These are phyloP conservation scores for Paracamarosporium sp. DNA, from an alignment of 2,329 filamentous ascomycete genomes.

Conservation along the genomic window DNA sequence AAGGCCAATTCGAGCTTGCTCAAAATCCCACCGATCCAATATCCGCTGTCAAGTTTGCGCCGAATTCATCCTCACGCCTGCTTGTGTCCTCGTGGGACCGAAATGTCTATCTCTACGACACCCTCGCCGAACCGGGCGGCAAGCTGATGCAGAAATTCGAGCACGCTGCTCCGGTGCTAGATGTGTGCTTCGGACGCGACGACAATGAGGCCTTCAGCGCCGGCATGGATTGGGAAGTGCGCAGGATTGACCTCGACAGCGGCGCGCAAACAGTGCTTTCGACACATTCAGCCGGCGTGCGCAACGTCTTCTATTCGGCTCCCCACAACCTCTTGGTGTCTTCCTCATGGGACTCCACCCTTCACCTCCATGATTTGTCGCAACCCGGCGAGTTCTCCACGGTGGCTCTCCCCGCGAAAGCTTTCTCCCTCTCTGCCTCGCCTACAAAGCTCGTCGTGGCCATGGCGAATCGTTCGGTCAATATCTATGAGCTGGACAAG, in stretches of 20 bases:
- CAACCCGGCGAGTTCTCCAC: slow-evolving; percentile 63
- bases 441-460: slow-evolving; percentile 90
- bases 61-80: slow-evolving; percentile 73
- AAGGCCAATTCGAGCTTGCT: slow-evolving; percentile 77
- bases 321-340: slow-evolving; percentile 82
- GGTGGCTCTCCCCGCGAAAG: slow-evolving; percentile 81
- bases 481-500: slow-evolving; percentile 87
- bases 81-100: slow-evolving; percentile 97
- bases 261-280: slow-evolving; percentile 77
- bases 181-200: slow-evolving; percentile 86
- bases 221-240: slow-evolving; percentile 86
- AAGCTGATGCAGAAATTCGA: slow-evolving; percentile 76
- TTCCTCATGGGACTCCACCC: slow-evolving; percentile 89
- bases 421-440: slow-evolving; percentile 81
- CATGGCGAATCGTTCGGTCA: slow-evolving; percentile 91
- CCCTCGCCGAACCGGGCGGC: slow-evolving; percentile 65
- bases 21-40: slow-evolving; percentile 86
- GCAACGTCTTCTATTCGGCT: slow-evolving; percentile 81
- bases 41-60: slow-evolving; percentile 85
- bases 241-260: slow-evolving; percentile 74
- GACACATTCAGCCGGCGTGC: slow-evolving; percentile 79
- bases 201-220: slow-evolving; percentile 86
- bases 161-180: slow-evolving; percentile 84
- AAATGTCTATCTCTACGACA: slow-evolving; percentile 88
- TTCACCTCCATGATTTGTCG: slow-evolving; percentile 79